A percentile compares a stretch with the other conserved stretches of the same genome.
phyloP scores from a whole-genome alignment of 139 green algal species.

The Closterium sp. region DNA sequence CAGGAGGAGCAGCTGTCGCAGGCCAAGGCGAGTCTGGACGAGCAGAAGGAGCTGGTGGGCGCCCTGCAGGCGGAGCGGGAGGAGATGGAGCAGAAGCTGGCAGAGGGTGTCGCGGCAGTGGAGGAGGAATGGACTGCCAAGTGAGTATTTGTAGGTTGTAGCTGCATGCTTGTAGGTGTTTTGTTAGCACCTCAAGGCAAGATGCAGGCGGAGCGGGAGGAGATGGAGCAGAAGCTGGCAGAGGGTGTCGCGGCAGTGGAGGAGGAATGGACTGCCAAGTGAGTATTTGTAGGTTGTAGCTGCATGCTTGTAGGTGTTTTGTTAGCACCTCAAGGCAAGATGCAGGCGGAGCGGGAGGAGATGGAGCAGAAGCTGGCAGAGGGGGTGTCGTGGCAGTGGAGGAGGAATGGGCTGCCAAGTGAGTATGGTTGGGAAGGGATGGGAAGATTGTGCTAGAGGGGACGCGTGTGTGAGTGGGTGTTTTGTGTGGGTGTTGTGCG shows the following conservation, averaged over 20 bases:
- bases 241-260: not conserved
- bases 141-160: too few relatives aligned
- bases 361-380: not conserved
- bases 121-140: constrained; percentile 6
- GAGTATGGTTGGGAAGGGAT: too few relatives aligned
- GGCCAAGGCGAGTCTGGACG: constrained; percentile 14
- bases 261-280: constrained; percentile 12
- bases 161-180: too few relatives aligned
- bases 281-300: too few relatives aligned
- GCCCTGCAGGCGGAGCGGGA: constrained; percentile 14
- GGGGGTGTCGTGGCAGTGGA: not conserved
- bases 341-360: constrained; percentile 12
- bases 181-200: too few relatives aligned
- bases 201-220: constrained; percentile 3
- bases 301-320: too few relatives aligned
- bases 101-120: not conserved
- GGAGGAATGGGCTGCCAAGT: not conserved
- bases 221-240: constrained; percentile 2
- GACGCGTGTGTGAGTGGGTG: too few relatives aligned
- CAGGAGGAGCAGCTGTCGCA: constrained; percentile 28
- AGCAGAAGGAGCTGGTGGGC: constrained; percentile 11
- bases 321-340: too few relatives aligned
- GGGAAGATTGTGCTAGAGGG: too few relatives aligned
- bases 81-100: constrained; percentile 10
- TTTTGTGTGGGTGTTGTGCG: too few relatives aligned